Evolutionary conservation across 2,329 filamentous ascomycete genomes (phyloP), one percentile per base, ranked within the genome.

Genomic region (Gaeumannomyces tritici): DNA sequence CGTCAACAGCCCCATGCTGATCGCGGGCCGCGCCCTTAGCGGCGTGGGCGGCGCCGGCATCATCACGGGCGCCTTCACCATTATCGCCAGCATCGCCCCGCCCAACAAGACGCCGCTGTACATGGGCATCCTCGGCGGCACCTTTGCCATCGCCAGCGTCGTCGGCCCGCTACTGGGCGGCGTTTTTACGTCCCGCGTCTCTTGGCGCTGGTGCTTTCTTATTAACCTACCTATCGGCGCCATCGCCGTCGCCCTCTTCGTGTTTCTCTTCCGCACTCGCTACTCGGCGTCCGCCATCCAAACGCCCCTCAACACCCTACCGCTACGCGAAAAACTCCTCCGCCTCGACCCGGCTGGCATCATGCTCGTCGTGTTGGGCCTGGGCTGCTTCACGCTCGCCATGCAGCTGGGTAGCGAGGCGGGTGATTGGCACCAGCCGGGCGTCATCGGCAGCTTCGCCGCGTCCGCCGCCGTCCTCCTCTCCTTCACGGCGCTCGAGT

Each of bases 11-110:
- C 65, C 70, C 0, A 80, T 80, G 73, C 76, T 86, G 63, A 85
- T 86, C 61, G 68, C 79, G 3, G 83, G 82, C 0, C 76, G 83
- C 7, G 79, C 79, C 1, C 71, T 85, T 3, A 80, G 82, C 0
- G 83, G 83, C 0, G 64, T 79, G 0, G 83, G 83, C 0, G 75
- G 74, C 2, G 76, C 81, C 3, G 83, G 79, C 0, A 66, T 85
- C 4, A 74, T 77, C 61, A 81, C 77, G 15, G 83, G 83, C 0
- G 73, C 74, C 3, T 71, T 84, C 65, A 83, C 75, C 4, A 81
- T 84, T 55, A 75, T 83, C 55, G 75, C 75, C 0, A 76, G 69
- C n/a, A 67, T 72, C 61, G 66, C 73, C 64, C 66, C 72, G 1
- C 67, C 80, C 1, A 68, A 75, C 4, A 78, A 79, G 63, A 71